A percentile compares a stretch with the other conserved stretches of the same genome.
Evolutionary conservation across 202 grass and related monocot genomes (phyloP).

Genomic region (Brachypodium distachyon): DNA sequence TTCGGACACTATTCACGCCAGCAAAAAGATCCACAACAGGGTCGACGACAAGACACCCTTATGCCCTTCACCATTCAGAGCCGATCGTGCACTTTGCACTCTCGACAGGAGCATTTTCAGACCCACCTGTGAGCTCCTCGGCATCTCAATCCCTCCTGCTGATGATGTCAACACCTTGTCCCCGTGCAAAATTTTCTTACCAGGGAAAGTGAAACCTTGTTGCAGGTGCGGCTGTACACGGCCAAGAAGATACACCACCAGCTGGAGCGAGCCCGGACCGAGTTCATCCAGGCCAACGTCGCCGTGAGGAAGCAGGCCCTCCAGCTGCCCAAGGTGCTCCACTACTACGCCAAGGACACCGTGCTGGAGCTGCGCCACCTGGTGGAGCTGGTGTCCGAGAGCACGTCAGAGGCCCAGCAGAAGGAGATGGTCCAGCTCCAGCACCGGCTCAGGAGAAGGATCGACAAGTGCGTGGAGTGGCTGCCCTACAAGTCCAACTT

Average conservation of each 20-base stretch:
- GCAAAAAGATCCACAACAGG: constrained; percentile 35
- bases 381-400: constrained; percentile 66
- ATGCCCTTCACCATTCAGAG: constrained; percentile 52
- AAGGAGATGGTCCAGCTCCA: constrained; percentile 28
- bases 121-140: constrained; percentile 59
- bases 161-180: neutral
- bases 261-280: constrained; percentile 49
- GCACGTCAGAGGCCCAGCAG: constrained; percentile 39
- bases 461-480: constrained; percentile 72
- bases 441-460: constrained; percentile 34
- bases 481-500: constrained; percentile 74
- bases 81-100: constrained; percentile 77
- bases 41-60: constrained; percentile 44
- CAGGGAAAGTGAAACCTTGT: neutral
- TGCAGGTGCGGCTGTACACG: constrained; percentile 70
- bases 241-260: constrained; percentile 62
- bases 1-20: constrained; percentile 45
- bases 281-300: constrained; percentile 70
- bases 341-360: constrained; percentile 77
- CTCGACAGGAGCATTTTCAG: constrained; percentile 77
- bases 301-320: constrained; percentile 53
- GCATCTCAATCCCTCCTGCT: neutral
- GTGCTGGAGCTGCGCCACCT: constrained; percentile 56
- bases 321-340: constrained; percentile 79
- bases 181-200: neutral